Conservation (phyloP, 2,329 filamentous ascomycete genomes). For the Mycosphaerella sp. region DNA sequence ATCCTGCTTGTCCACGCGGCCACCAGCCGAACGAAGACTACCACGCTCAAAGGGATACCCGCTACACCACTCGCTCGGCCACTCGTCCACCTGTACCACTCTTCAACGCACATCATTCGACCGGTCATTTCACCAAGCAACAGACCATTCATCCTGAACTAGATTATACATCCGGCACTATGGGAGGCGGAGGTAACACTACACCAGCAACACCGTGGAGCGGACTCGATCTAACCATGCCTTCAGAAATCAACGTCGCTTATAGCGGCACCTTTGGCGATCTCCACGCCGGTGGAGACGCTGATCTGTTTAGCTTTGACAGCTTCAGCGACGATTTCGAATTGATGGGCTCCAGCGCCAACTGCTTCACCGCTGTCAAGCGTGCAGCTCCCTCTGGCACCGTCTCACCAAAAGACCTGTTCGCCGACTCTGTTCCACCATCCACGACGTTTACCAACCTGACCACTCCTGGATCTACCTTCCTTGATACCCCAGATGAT, state of each 20-base stretch:
- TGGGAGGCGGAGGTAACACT: conserved; percentile 52
- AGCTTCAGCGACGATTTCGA: conserved; percentile 25
- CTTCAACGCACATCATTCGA: conserved; percentile 48
- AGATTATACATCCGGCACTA: conserved; percentile 37
- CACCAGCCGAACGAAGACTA: conserved; percentile 61
- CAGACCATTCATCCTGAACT: conserved; percentile 38
- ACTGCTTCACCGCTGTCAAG: conserved; percentile 43
- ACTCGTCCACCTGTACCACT: conserved; percentile 62
- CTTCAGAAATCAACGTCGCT: conserved; percentile 41
- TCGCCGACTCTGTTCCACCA: conserved; percentile 71
- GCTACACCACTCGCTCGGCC: conserved; percentile 15
- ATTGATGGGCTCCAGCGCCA: conserved; percentile 28
- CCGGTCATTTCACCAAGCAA: conserved; percentile 23
- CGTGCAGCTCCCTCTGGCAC: conserved; percentile 46
- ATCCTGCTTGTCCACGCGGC: conserved; percentile 40
- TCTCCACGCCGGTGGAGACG: conserved; percentile 33
- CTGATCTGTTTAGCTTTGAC: conserved; percentile 26
- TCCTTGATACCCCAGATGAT: conserved; percentile 68
- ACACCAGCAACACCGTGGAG: conserved; percentile 1
- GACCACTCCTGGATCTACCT: conserved; percentile 71
- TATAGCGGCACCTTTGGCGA: conserved; percentile 43
- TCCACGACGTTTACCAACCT: conserved; percentile 75
- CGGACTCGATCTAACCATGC: conserved; percentile 24
- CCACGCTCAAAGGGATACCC: conserved; percentile 24
- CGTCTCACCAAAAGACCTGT: conserved; percentile 76